Evolutionary conservation across 331 rosid species (phyloP), one percentile per base, ranked within the genome.

Genomic region (Telfairia occidentalis): DNA sequence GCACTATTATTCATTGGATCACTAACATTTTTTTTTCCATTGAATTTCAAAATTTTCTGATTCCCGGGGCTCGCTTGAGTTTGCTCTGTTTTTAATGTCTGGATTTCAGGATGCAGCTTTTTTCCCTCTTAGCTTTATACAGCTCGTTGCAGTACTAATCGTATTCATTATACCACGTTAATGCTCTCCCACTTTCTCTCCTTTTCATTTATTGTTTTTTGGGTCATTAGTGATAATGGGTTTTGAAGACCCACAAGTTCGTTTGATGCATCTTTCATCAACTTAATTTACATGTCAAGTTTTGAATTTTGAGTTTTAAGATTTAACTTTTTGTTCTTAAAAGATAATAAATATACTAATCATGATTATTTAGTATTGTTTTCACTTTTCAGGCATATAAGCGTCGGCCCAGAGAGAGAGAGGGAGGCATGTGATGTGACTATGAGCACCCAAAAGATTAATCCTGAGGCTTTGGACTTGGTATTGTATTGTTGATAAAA

Each of bases 71-170:
- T 16, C 4, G 32, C 48, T n/a, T 66, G 54, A 38, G 23, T 24
- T 42, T 42, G 35, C 54, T 67, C 53, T 67, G 34, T 67, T 67
- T 66, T 64, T 64, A 67, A 67, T 67, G 53, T 67, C n/a, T 43
- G 54, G 21, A 67, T 42, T 40, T 67, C 37, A 67, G 53, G 73
- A 42, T 67, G 73, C 73, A 67, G 73, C 73, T 24, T 67, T 66
- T 40, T 40, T 1, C 29, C 3, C 21, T 13, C 50, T 12, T 67
- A n/a, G 49, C 71, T 64, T 64, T 64, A 64, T 64, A 65, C 30
- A 65, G 50, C 73, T 65, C 50, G 18, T 37, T 65, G 23, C 35
- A 67, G 73, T 67, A 23, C 50, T 67, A 67, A 67, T 67, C 73
- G 11, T 23, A 2, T 40, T 66, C 35, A 40, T 66, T 66, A 66